Conservation (phyloP, 2,329 filamentous ascomycete genomes). For the Cryphonectria naterciae region DNA sequence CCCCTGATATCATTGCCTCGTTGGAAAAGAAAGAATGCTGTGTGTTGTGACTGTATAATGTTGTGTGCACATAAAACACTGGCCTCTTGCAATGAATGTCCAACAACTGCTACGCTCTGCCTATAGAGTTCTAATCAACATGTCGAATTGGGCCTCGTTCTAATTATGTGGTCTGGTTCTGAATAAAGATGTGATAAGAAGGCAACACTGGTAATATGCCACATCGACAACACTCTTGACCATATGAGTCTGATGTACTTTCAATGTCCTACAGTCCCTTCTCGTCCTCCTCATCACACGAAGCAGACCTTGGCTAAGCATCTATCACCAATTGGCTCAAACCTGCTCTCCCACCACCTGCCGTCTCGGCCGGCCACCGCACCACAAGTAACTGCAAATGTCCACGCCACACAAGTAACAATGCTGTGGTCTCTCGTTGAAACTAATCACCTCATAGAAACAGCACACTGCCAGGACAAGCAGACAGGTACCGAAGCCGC, state of each 20-base stretch:
- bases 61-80: neutral
- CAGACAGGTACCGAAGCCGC: slow-evolving; percentile 18
- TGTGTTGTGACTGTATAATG: neutral
- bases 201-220: neutral
- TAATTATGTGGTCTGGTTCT: too few relatives aligned
- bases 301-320: neutral
- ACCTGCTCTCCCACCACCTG: neutral
- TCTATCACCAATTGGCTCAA: neutral
- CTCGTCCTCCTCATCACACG: neutral
- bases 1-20: neutral
- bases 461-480: slow-evolving; percentile 1
- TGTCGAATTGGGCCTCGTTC: too few relatives aligned
- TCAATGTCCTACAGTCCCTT: neutral
- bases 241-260: neutral
- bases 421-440: slow-evolving; percentile 10
- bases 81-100: neutral
- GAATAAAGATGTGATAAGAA: too few relatives aligned
- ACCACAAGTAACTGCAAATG: slow-evolving; percentile 15
- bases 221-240: too few relatives aligned
- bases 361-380: neutral
- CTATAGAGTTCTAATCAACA: neutral
- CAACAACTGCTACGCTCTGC: too few relatives aligned
- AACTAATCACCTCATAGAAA: slow-evolving; percentile 9
- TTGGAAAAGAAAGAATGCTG: neutral
- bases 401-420: slow-evolving; percentile 23